Conservation (phyloP, 2,329 filamentous ascomycete species). For the Hypoxylon sp. region DNA sequence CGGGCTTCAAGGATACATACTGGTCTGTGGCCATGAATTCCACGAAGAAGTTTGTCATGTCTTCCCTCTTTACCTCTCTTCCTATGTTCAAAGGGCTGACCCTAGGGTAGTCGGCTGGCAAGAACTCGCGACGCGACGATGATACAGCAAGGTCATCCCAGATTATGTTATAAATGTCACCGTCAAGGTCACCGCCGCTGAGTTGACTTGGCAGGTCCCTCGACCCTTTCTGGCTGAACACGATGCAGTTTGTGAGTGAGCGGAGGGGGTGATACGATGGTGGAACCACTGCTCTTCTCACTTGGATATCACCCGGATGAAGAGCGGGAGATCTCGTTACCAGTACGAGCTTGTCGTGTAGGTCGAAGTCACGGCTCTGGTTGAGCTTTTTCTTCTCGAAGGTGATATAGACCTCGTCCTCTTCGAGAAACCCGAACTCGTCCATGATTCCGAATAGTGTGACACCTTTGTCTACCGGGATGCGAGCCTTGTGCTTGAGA, state of each 20-base stretch:
- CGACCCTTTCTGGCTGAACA: slow-evolving; percentile 74
- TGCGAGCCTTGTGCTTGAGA: slow-evolving; percentile 80
- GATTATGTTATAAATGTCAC: slow-evolving; percentile 82
- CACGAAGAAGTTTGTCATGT: slow-evolving; percentile 85
- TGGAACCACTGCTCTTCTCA: slow-evolving; percentile 69
- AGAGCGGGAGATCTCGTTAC: slow-evolving; percentile 83
- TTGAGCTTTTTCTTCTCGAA: slow-evolving; percentile 56
- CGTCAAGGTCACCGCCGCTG: slow-evolving; percentile 83
- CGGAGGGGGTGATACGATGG: slow-evolving; percentile 65
- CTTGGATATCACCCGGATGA: slow-evolving; percentile 81
- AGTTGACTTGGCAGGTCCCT: slow-evolving; percentile 82
- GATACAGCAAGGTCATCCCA: slow-evolving; percentile 68
- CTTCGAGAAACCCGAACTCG: slow-evolving; percentile 72
- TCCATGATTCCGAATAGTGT: slow-evolving; percentile 87
- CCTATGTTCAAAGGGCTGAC: slow-evolving; percentile 65
- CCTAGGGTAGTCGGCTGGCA: slow-evolving; percentile 74
- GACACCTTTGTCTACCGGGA: slow-evolving; percentile 73
- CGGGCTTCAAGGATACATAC: slow-evolving; percentile 40
- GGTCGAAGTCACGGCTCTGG: slow-evolving; percentile 40
- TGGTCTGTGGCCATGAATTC: slow-evolving; percentile 50
- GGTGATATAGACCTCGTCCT: slow-evolving; percentile 73
- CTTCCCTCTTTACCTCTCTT: slow-evolving; percentile 63
- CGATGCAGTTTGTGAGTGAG: slow-evolving; percentile 74
- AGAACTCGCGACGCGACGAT: slow-evolving; percentile 46
- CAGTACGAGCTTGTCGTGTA: slow-evolving; percentile 57